A percentile compares a stretch with the other conserved stretches of the same genome.
Evolutionary conservation across 1,284 basidiomycete species (phyloP).

Genomic region (Sporisorium scitamineum): DNA sequence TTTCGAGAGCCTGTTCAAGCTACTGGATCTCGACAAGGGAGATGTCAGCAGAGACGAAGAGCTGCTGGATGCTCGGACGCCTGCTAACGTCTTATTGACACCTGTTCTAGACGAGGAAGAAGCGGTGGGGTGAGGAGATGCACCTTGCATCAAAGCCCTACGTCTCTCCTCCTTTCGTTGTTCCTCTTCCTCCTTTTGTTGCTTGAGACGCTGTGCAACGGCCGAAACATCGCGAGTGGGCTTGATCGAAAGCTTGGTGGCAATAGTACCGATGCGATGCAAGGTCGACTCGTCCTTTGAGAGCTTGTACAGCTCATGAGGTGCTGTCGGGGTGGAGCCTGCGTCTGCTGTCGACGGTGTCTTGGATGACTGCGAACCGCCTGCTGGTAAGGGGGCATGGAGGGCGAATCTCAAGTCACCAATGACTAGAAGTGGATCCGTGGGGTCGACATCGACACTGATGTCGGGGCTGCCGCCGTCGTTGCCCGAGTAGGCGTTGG

Average conservation of each 20-base stretch:
- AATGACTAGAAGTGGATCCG: slow-evolving; percentile 30
- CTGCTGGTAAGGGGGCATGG: slow-evolving; percentile 27
- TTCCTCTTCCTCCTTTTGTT: slow-evolving; percentile 49
- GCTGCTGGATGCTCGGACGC: slow-evolving; percentile 4
- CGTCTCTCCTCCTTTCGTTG: slow-evolving; percentile 45
- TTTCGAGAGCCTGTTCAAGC: slow-evolving; percentile 34
- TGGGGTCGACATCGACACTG: slow-evolving; percentile 26
- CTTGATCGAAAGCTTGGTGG: slow-evolving; percentile 41
- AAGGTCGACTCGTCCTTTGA: slow-evolving; percentile 40
- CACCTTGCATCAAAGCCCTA: slow-evolving; percentile 36
- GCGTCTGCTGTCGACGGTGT: neutral
- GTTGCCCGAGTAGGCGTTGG: slow-evolving; percentile 6
- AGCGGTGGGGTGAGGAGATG: slow-evolving; percentile 19
- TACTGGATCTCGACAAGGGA: slow-evolving; percentile 35
- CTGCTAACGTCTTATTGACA: slow-evolving; percentile 24
- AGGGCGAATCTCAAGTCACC: slow-evolving; percentile 25
- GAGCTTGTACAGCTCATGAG: slow-evolving; percentile 41
- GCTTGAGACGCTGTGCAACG: slow-evolving; percentile 44
- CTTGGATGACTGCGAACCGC: neutral
- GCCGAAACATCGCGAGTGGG: slow-evolving; percentile 42
- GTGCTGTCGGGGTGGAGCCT: slow-evolving; percentile 27
- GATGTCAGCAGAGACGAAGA: slow-evolving; percentile 13
- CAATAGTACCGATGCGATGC: slow-evolving; percentile 29
- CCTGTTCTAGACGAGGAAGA: slow-evolving; percentile 25
- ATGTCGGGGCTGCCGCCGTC: slow-evolving; percentile 4